Percentiles rank a stretch among this genome's conserved stretches.
These are phyloP conservation scores for Choanephora cucurbitarum DNA, from an alignment of 371 early-diverging fungal genomes.

Conservation along the genomic window DNA sequence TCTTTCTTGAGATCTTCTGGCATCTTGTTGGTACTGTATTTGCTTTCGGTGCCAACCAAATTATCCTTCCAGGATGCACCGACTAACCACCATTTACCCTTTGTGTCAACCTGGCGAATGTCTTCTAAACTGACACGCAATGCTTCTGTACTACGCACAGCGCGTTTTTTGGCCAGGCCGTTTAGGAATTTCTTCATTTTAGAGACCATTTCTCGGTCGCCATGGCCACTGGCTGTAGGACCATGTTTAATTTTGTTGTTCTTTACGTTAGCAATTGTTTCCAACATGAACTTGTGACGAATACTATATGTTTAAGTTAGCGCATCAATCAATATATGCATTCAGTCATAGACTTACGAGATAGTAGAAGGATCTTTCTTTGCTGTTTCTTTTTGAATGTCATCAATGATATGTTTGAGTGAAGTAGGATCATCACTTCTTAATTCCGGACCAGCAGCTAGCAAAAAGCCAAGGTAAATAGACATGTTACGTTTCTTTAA, in stretches of 20 bases:
- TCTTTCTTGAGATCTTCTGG: conserved; percentile 47
- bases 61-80: conserved; percentile 83
- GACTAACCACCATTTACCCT: conserved; percentile 90
- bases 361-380: conserved; percentile 49
- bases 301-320: conserved; percentile 39
- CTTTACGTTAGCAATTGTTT: conserved; percentile 87
- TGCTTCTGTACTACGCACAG: conserved; percentile 64
- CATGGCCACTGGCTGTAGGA: conserved; percentile 50
- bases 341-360: conserved; percentile 40
- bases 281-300: conserved; percentile 92
- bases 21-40: conserved; percentile 38
- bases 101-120: conserved; percentile 78
- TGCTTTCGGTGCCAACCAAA: conserved; percentile 55
- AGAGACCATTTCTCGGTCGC: conserved; percentile 61
- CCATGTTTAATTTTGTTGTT: conserved; percentile 86
- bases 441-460: conserved; percentile 84
- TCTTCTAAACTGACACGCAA: conserved; percentile 89
- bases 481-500: no score
- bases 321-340: no score
- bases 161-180: conserved; percentile 66
- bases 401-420: conserved; percentile 83
- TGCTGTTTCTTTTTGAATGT: conserved; percentile 62
- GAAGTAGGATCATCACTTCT: conserved; percentile 90
- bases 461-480: no score
- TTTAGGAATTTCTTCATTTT: conserved; percentile 84